A percentile compares a stretch with the other conserved stretches of the same genome.
Conservation (phyloP, 345 rosid genomes). For the Chamaenerion angustifolium region DNA sequence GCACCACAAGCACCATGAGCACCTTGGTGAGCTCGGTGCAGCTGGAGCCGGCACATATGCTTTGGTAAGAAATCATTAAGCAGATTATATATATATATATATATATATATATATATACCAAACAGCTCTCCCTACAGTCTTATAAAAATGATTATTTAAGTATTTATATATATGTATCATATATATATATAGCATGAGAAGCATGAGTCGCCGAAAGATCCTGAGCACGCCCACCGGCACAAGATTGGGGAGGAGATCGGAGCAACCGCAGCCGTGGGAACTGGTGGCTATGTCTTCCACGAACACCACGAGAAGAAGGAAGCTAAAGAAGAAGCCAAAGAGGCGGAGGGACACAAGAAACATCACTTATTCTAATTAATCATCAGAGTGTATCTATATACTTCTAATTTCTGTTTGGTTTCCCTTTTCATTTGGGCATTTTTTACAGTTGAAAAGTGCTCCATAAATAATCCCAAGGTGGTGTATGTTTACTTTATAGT, state of each 20-base stretch:
- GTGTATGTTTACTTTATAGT: too few relatives aligned
- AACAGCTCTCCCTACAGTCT: too few relatives aligned
- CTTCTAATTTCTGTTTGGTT: too few relatives aligned
- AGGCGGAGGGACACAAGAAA: constrained; percentile 36
- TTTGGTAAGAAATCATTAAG: constrained; percentile 17
- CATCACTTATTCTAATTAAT: constrained; percentile 27
- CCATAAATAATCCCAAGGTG: too few relatives aligned
- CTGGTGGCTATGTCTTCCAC: constrained; percentile 42
- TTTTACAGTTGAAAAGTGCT: too few relatives aligned
- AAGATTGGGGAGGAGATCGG: constrained; percentile 43
- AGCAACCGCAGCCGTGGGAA: constrained; percentile 27
- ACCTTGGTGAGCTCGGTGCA: constrained; percentile 30
- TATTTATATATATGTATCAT: too few relatives aligned
- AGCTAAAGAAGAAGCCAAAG: constrained; percentile 23
- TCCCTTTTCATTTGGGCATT: too few relatives aligned
- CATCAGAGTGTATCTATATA: not conserved
- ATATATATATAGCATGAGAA: constrained; percentile 28
- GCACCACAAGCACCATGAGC: constrained; percentile 51
- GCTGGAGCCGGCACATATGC: constrained; percentile 37
- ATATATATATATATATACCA: constrained; percentile 3
- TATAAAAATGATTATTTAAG: too few relatives aligned
- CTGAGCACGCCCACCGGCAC: constrained; percentile 51
- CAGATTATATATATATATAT: too few relatives aligned
- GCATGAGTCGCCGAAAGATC: constrained; percentile 38
- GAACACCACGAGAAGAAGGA: constrained; percentile 58